phyloP scores from a whole-genome alignment of 371 early-diverging fungal species.

The Mortierella sp. region DNA sequence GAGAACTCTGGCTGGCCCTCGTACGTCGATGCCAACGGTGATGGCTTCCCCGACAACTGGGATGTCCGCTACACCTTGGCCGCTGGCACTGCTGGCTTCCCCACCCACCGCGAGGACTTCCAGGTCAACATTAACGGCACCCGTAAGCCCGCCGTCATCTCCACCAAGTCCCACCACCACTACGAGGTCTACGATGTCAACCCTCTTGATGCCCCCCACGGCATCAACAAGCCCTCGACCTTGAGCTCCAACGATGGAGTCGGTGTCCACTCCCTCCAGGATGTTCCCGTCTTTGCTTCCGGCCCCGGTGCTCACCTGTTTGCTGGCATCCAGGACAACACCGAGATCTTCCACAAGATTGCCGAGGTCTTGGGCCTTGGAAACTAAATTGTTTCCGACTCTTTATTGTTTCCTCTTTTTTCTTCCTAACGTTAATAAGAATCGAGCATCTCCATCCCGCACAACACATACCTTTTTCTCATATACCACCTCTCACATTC shows the following conservation, averaged over 20 bases:
- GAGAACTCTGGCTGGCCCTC: conserved; percentile 77
- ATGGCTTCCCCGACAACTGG: conserved; percentile 79
- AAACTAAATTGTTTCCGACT: conserved; percentile 19
- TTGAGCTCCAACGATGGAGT: conserved; percentile 53
- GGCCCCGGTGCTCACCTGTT: conserved; percentile 70
- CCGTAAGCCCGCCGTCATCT: conserved; percentile 59
- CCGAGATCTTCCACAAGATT: conserved; percentile 73
- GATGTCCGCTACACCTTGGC: conserved; percentile 72
- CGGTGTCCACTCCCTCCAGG: conserved; percentile 73
- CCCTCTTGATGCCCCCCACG: conserved; percentile 59
- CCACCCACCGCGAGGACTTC: conserved; percentile 72
- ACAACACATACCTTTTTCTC: conserved; percentile 5
- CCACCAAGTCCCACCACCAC: conserved; percentile 55
- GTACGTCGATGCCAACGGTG: conserved; percentile 71
- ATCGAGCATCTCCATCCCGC: neutral
- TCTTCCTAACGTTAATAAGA: conserved; percentile 7
- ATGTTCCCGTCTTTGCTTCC: conserved; percentile 70
- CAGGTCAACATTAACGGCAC: conserved; percentile 62
- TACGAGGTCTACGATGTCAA: conserved; percentile 58
- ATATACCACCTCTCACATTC: conserved; percentile 6
- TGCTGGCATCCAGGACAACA: conserved; percentile 70
- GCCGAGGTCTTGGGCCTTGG: conserved; percentile 62
- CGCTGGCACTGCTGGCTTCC: conserved; percentile 73
- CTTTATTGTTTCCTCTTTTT: neutral
- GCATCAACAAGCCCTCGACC: conserved; percentile 61